Conservation (phyloP, 2,329 filamentous ascomycete species). For the Xylariaceae sp. region DNA sequence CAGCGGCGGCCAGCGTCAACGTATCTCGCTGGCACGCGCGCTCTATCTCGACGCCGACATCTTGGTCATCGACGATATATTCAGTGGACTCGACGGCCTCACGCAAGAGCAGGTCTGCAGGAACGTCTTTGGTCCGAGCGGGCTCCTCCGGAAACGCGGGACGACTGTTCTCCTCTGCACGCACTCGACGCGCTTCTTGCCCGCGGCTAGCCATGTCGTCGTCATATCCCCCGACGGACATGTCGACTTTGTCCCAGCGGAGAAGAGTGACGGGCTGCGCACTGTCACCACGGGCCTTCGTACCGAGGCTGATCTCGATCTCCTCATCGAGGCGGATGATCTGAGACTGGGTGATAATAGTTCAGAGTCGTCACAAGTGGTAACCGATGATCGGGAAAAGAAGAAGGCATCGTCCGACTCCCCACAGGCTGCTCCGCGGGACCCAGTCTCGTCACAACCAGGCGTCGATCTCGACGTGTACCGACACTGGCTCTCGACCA, state of each 20-base stretch:
- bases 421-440: background rate
- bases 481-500: slow-evolving; percentile 3
- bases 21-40: slow-evolving; percentile 29
- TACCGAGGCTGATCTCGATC: slow-evolving; percentile 1
- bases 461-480: slow-evolving; percentile 3
- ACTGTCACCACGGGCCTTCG: background rate
- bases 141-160: slow-evolving; percentile 21
- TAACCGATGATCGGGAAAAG: background rate
- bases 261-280: background rate
- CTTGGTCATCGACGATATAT: slow-evolving; percentile 32
- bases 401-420: too few relatives aligned
- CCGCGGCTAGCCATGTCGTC: background rate
- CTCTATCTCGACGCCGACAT: slow-evolving; percentile 29
- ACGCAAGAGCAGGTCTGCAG: slow-evolving; percentile 31
- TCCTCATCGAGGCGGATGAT: slow-evolving; percentile 2
- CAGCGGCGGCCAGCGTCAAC: slow-evolving; percentile 41
- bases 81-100: slow-evolving; percentile 33
- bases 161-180: slow-evolving; percentile 34
- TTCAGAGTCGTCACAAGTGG: slow-evolving; percentile 1
- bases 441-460: background rate
- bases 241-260: background rate
- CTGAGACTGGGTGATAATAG: background rate
- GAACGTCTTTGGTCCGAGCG: slow-evolving; percentile 26
- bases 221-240: slow-evolving; percentile 1
- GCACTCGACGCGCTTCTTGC: slow-evolving; percentile 20